Conservation (phyloP, 306 rosid species). For the Dalbergia oliveri region DNA sequence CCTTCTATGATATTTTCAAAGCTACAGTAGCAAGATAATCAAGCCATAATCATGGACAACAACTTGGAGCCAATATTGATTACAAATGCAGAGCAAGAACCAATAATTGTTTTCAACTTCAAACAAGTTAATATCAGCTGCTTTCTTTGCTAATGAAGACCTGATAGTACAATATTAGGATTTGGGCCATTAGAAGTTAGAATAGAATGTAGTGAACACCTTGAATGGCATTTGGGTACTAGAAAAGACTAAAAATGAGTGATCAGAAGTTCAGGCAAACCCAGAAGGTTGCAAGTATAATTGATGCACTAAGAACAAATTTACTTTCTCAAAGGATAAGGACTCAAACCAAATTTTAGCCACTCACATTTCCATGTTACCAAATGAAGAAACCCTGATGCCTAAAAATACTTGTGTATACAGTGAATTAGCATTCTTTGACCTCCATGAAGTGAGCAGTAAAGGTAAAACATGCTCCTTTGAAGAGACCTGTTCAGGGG, state of each 20-base stretch:
- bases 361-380: conserved; percentile 77
- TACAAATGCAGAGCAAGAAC: conserved; percentile 2
- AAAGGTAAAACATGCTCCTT: conserved; percentile 80
- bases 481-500: conserved; percentile 84
- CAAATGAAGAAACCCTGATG: conserved; percentile 75
- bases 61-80: conserved; percentile 11
- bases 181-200: conserved; percentile 2
- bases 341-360: conserved; percentile 13
- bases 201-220: conserved; percentile 27
- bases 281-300: conserved; percentile 1
- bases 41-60: conserved; percentile 32
- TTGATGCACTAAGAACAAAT: conserved; percentile 27
- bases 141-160: conserved; percentile 12
- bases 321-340: conserved; percentile 28
- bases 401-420: conserved; percentile 68
- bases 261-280: conserved; percentile 34
- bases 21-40: conserved; percentile 16
- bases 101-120: background rate
- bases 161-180: background rate
- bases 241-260: conserved; percentile 29
- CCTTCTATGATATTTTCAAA: conserved; percentile 24
- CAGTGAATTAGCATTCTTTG: conserved; percentile 54
- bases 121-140: background rate
- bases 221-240: conserved; percentile 13
- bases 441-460: conserved; percentile 61